These are phyloP conservation scores for Chalciporus sphaerocephalus DNA, from an alignment of 768 basidiomycete genomes.

Conservation along the genomic window DNA sequence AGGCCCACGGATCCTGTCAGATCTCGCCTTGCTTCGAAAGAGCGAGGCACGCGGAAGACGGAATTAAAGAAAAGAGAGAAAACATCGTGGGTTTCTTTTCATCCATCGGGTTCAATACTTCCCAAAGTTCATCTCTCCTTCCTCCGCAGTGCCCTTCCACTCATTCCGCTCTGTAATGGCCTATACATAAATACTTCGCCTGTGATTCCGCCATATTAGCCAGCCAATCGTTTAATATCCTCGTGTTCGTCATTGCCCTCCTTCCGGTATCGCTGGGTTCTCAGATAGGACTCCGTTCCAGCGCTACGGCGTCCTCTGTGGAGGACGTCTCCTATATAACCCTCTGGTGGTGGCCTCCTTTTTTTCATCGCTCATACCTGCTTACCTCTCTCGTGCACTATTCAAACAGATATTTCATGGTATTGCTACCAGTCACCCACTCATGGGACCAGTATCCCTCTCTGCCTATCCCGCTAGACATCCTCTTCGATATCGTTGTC, in stretches of 20 bases:
- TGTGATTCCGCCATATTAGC: neutral
- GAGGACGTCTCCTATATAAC: neutral
- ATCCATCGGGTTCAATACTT: neutral
- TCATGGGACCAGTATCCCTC: conserved; percentile 7
- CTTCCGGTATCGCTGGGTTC: neutral
- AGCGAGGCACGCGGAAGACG: conserved; percentile 14
- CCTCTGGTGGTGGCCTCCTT: neutral
- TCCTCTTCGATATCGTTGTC: conserved; percentile 42
- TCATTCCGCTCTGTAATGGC: neutral
- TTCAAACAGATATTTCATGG: neutral
- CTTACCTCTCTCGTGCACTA: neutral
- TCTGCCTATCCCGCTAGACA: conserved; percentile 42
- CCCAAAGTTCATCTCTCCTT: conserved; percentile 5
- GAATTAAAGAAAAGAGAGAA: conserved; percentile 12
- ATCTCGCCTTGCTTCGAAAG: conserved; percentile 5
- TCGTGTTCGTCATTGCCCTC: neutral
- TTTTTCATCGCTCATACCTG: neutral
- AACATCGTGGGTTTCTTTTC: conserved; percentile 14
- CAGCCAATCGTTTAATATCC: neutral
- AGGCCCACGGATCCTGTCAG: conserved; percentile 8
- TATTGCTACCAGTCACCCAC: neutral
- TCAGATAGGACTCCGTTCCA: neutral
- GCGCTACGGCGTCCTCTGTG: neutral
- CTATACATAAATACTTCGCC: neutral
- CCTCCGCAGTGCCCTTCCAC: neutral